Conservation (phyloP, 2,329 filamentous ascomycete genomes). For the Colletotrichum tropicale region DNA sequence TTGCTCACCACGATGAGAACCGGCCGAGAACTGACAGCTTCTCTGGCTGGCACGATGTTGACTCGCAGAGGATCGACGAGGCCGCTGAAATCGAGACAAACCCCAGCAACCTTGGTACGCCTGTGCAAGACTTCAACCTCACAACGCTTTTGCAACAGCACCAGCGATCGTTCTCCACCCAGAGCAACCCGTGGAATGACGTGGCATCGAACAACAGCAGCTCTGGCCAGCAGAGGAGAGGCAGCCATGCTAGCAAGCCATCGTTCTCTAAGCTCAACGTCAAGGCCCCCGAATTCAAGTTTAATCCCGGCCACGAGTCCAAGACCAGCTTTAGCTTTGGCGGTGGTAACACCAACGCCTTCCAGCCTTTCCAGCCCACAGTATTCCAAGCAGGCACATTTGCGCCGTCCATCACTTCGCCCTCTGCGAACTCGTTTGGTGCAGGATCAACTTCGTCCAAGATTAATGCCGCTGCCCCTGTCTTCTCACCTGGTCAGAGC, state of each 20-base stretch:
- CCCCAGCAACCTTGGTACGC: constrained; percentile 73
- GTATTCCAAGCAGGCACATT: constrained; percentile 45
- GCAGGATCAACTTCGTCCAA: constrained; percentile 47
- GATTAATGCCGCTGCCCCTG: constrained; percentile 73
- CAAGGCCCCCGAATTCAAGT: constrained; percentile 86
- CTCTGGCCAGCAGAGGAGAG: constrained; percentile 37
- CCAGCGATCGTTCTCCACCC: constrained; percentile 58
- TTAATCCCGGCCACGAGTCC: constrained; percentile 62
- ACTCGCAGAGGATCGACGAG: constrained; percentile 51
- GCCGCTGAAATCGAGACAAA: constrained; percentile 75
- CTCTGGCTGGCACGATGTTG: constrained; percentile 43
- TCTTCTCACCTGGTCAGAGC: constrained; percentile 71
- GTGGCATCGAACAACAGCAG: constrained; percentile 43
- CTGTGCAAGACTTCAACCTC: constrained; percentile 56
- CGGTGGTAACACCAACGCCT: constrained; percentile 44
- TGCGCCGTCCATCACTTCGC: constrained; percentile 35
- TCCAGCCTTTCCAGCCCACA: constrained; percentile 60
- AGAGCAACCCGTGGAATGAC: constrained; percentile 69
- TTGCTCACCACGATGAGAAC: constrained; percentile 58
- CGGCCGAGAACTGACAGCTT: constrained; percentile 35
- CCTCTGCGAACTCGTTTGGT: constrained; percentile 42
- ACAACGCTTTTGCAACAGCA: constrained; percentile 49
- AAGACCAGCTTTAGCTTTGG: constrained; percentile 57
- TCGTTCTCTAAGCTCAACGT: constrained; percentile 86
- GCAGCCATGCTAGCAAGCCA: constrained; percentile 70